Evolutionary conservation across 176 grass and related monocot species (phyloP).

Genomic region (Lolium perenne): DNA sequence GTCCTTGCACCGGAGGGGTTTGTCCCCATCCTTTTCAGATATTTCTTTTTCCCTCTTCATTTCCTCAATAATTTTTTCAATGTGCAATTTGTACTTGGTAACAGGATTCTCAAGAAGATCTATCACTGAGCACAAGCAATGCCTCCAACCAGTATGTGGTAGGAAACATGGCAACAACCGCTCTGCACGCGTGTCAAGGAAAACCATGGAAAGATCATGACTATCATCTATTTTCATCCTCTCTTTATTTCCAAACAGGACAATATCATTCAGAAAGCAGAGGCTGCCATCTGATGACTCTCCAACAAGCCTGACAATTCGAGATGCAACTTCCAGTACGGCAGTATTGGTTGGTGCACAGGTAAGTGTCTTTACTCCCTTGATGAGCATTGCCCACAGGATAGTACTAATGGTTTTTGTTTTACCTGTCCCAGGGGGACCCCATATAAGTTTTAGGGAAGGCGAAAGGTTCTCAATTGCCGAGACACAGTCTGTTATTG

Average conservation of each 20-base stretch:
- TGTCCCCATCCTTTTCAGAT: not conserved
- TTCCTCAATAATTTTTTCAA: conserved; percentile 2
- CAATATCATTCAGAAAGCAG: conserved; percentile 42
- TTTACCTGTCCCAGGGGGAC: conserved; percentile 61
- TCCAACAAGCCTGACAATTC: conserved; percentile 36
- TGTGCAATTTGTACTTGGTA: conserved; percentile 38
- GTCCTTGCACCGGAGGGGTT: not conserved
- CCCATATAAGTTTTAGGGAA: conserved; percentile 65
- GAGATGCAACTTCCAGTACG: conserved; percentile 35
- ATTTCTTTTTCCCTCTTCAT: conserved; percentile 12
- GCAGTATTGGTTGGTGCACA: conserved; percentile 63
- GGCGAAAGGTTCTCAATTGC: not conserved
- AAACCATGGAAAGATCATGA: conserved; percentile 39
- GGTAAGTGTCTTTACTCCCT: conserved; percentile 35
- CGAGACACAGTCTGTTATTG: conserved; percentile 39
- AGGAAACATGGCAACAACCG: conserved; percentile 43
- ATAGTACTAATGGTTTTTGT: conserved; percentile 54
- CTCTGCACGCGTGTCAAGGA: conserved; percentile 43
- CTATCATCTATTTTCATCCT: conserved; percentile 29
- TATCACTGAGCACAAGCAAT: conserved; percentile 44
- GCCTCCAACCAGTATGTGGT: conserved; percentile 53
- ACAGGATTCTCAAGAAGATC: conserved; percentile 39
- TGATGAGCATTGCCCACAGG: conserved; percentile 37
- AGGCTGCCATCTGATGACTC: not conserved
- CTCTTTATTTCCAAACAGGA: conserved; percentile 52